phyloP scores from a whole-genome alignment of 1,284 basidiomycete species.

The Ceratobasidium sp. region DNA sequence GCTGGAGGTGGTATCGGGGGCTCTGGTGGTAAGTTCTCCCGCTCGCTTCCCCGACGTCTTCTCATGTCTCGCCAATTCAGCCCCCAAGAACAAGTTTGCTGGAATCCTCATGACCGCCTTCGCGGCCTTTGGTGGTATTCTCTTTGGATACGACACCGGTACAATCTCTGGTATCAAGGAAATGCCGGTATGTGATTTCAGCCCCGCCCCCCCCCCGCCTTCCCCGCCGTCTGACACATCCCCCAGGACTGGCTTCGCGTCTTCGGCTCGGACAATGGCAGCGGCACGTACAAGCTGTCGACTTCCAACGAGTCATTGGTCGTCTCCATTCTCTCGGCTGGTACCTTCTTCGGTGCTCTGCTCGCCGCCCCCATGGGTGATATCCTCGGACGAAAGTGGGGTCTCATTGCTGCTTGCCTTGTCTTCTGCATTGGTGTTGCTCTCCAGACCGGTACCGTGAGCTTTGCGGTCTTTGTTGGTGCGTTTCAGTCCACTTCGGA shows the following conservation, averaged over 20 bases:
- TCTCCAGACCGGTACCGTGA: conserved; percentile 62
- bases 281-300: conserved; percentile 60
- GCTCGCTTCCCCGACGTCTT: neutral
- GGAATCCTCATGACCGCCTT: conserved; percentile 59
- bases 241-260: conserved; percentile 57
- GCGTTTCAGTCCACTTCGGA: conserved; percentile 1
- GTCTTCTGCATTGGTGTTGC: conserved; percentile 78
- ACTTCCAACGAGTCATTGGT: conserved; percentile 72
- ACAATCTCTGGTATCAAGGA: conserved; percentile 54
- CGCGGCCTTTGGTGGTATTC: conserved; percentile 64
- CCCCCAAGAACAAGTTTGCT: conserved; percentile 37
- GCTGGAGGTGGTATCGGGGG: conserved; percentile 46
- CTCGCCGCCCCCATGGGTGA: conserved; percentile 62
- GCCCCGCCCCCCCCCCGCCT: conserved; percentile 50
- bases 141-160: conserved; percentile 56
- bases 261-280: conserved; percentile 61
- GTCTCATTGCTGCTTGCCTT: conserved; percentile 70
- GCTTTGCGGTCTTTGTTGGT: conserved; percentile 39
- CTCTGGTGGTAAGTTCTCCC: conserved; percentile 30
- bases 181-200: conserved; percentile 48
- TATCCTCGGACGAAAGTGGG: conserved; percentile 69
- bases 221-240: neutral
- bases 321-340: conserved; percentile 78
- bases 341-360: conserved; percentile 73
- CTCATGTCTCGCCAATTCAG: neutral